A percentile compares a stretch with the other conserved stretches of the same genome.
These are phyloP conservation scores for Chamaecrista fasciculata DNA, from an alignment of 306 rosid genomes.

Conservation along the genomic window DNA sequence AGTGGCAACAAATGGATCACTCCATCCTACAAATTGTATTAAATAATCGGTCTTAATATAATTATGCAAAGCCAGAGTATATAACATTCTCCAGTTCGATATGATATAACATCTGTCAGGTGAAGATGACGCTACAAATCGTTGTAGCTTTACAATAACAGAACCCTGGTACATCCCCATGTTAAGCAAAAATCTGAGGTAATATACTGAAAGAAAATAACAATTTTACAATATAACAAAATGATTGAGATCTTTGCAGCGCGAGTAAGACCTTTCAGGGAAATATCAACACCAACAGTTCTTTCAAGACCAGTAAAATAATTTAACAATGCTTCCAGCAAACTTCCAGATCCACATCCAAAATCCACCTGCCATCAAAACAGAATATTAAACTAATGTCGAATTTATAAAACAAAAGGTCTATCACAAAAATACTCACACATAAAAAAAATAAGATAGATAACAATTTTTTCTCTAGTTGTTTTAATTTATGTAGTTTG, in stretches of 20 bases:
- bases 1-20: not conserved
- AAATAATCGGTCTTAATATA: too few relatives aligned
- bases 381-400: slow-evolving; percentile 36
- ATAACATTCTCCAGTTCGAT: slow-evolving; percentile 1
- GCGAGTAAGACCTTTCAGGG: slow-evolving; percentile 74
- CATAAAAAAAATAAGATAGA: too few relatives aligned
- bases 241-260: slow-evolving; percentile 77
- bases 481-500: too few relatives aligned
- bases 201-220: not conserved
- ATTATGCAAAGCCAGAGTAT: not conserved
- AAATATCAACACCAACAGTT: slow-evolving; percentile 89
- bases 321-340: slow-evolving; percentile 84
- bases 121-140: slow-evolving; percentile 2
- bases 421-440: too few relatives aligned
- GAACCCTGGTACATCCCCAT: not conserved
- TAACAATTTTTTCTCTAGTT: too few relatives aligned
- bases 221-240: slow-evolving; percentile 1
- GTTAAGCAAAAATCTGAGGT: not conserved
- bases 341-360: slow-evolving; percentile 99
- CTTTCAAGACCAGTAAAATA: slow-evolving; percentile 66
- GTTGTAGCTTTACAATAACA: not conserved
- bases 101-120: slow-evolving; percentile 1
- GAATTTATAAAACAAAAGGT: too few relatives aligned
- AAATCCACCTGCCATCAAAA: slow-evolving; percentile 74
- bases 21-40: not conserved